A percentile compares a stretch with the other conserved stretches of the same genome.
These are phyloP conservation scores for Pseudocercospora cruenta DNA, from an alignment of 2,329 filamentous ascomycete species.

Conservation along the genomic window DNA sequence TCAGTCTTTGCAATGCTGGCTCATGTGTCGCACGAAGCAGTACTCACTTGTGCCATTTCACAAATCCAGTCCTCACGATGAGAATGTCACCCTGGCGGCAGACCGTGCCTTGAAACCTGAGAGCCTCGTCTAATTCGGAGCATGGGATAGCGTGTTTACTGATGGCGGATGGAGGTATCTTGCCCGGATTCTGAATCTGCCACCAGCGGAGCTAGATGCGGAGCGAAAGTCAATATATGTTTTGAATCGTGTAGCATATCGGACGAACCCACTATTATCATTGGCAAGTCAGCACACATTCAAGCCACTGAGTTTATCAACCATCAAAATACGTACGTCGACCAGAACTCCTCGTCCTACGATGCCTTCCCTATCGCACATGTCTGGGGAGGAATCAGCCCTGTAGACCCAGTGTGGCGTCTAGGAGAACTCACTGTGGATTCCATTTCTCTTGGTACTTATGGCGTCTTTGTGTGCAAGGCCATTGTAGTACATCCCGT, in stretches of 20 bases:
- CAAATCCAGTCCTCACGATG: slow-evolving; percentile 19
- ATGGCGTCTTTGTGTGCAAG: background rate
- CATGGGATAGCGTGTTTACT: background rate
- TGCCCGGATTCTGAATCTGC: background rate
- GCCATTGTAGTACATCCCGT: background rate
- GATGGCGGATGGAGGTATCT: background rate
- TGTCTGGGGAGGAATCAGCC: background rate
- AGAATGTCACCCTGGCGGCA: slow-evolving; percentile 19
- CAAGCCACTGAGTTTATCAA: background rate
- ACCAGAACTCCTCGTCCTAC: background rate
- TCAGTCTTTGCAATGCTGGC: slow-evolving; percentile 10
- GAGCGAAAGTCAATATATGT: background rate
- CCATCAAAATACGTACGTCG: background rate
- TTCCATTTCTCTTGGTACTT: background rate
- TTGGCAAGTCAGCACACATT: background rate
- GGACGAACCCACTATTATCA: background rate
- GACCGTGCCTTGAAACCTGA: background rate
- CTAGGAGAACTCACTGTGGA: background rate
- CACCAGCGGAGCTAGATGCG: background rate
- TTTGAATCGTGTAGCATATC: background rate
- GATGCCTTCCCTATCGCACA: background rate
- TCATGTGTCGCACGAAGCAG: slow-evolving; percentile 10
- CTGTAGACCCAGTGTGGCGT: background rate
- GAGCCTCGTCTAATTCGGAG: background rate
- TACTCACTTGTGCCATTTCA: slow-evolving; percentile 17